A percentile compares a stretch with the other conserved stretches of the same genome.
Evolutionary conservation across 2,329 filamentous ascomycete species (phyloP).

Genomic region (Madurella fahalii): DNA sequence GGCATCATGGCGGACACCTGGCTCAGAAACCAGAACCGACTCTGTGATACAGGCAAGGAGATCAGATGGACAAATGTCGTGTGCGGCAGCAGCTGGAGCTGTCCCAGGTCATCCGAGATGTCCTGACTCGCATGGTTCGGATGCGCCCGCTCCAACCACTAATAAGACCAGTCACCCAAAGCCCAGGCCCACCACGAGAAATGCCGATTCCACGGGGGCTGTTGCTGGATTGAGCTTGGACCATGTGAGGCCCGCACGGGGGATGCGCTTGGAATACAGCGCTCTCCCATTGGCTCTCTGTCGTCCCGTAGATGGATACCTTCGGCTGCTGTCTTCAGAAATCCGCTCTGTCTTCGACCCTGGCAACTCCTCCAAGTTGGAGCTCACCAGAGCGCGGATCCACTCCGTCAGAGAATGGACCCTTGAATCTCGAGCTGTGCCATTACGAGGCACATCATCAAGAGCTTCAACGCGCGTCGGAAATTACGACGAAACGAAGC

Average conservation of each 20-base stretch:
- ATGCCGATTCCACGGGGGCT: too few species aligned
- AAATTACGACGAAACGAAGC: background rate
- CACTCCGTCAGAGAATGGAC: background rate
- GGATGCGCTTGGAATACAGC: background rate
- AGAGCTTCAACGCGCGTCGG: background rate
- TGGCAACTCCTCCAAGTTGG: background rate
- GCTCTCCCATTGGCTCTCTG: constrained; percentile 1
- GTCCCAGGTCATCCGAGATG: too few species aligned
- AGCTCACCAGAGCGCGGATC: background rate
- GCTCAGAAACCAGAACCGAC: background rate
- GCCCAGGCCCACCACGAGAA: too few species aligned
- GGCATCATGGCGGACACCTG: background rate
- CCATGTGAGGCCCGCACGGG: too few species aligned
- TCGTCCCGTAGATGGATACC: background rate
- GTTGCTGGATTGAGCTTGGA: too few species aligned
- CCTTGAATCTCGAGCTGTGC: background rate
- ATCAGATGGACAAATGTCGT: constrained; percentile 8
- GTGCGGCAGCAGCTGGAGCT: background rate
- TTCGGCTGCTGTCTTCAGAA: too few species aligned
- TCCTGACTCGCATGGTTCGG: background rate
- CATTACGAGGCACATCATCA: background rate
- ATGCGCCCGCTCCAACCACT: background rate
- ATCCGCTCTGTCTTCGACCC: background rate
- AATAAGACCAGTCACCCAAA: too few species aligned
- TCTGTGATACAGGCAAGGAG: background rate